phyloP scores from a whole-genome alignment of 2,329 filamentous ascomycete species.

The Xylariales sp. region DNA sequence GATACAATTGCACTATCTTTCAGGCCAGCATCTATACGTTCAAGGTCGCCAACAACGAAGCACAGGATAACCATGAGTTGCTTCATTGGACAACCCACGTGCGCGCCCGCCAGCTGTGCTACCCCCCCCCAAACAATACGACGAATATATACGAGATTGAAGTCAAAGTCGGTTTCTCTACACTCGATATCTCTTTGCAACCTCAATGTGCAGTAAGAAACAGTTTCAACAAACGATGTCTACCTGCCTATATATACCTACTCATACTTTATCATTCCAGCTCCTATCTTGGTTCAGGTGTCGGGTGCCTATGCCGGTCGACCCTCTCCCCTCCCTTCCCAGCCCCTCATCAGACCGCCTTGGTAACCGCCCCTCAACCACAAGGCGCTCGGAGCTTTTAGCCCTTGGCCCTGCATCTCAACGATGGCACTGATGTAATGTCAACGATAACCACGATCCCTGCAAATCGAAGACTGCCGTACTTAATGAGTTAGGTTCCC shows the following conservation, averaged over 20 bases:
- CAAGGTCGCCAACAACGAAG: too few species aligned
- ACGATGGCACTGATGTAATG: constrained; percentile 1
- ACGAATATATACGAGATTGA: too few species aligned
- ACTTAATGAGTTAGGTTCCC: neutral
- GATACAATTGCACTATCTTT: too few species aligned
- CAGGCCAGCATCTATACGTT: too few species aligned
- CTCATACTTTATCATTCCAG: neutral
- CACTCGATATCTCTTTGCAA: too few species aligned
- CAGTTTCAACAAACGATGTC: neutral
- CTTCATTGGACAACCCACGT: too few species aligned
- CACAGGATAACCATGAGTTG: too few species aligned
- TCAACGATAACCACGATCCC: neutral
- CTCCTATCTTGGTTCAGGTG: neutral
- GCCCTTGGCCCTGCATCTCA: neutral
- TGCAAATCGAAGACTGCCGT: neutral
- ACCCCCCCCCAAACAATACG: too few species aligned
- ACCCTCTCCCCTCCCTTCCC: neutral
- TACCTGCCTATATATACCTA: neutral
- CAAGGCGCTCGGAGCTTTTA: neutral
- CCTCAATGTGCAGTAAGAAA: neutral
- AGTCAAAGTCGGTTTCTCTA: too few species aligned
- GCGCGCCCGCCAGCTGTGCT: too few species aligned
- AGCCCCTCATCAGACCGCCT: neutral
- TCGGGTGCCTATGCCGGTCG: neutral
- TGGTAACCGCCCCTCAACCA: neutral